phyloP scores from a whole-genome alignment of 1,139 yeast species.

The Hansenula anomala region DNA sequence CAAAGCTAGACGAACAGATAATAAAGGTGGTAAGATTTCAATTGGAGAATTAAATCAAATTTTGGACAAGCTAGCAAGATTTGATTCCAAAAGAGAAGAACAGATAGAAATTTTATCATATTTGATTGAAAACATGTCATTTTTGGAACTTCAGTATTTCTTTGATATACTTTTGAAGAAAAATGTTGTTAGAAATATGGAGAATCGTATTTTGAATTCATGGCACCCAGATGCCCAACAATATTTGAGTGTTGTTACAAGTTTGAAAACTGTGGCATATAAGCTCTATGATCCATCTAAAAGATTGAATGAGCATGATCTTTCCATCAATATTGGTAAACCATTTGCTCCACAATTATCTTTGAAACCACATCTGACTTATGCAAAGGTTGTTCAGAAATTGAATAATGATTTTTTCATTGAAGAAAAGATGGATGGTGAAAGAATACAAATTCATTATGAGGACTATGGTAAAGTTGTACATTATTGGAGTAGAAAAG shows the following conservation, averaged over 20 bases:
- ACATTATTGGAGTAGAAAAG: conserved; percentile 58
- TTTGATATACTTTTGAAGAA: conserved; percentile 62
- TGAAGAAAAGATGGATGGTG: conserved; percentile 95
- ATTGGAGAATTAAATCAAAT: conserved; percentile 53
- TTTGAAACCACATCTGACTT: conserved; percentile 43
- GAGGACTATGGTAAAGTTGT: conserved; percentile 37
- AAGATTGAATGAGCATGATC: conserved; percentile 40
- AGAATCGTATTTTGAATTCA: conserved; percentile 49
- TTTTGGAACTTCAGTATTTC: conserved; percentile 66
- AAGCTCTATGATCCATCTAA: conserved; percentile 46
- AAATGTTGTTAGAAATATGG: conserved; percentile 49
- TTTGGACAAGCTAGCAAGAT: conserved; percentile 47
- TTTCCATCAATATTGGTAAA: conserved; percentile 40
- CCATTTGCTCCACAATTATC: conserved; percentile 76
- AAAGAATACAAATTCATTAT: conserved; percentile 70
- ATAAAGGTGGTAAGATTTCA: conserved; percentile 33
- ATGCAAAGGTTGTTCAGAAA: conserved; percentile 41
- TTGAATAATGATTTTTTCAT: conserved; percentile 55
- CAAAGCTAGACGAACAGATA: conserved; percentile 34
- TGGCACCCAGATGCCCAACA: conserved; percentile 84
- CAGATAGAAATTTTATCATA: conserved; percentile 37
- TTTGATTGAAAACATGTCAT: conserved; percentile 51
- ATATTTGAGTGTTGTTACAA: conserved; percentile 63
- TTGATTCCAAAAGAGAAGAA: conserved; percentile 24
- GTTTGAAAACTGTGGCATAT: conserved; percentile 57